These are phyloP conservation scores for Saraca asoca DNA, from an alignment of 331 rosid species.

Conservation along the genomic window DNA sequence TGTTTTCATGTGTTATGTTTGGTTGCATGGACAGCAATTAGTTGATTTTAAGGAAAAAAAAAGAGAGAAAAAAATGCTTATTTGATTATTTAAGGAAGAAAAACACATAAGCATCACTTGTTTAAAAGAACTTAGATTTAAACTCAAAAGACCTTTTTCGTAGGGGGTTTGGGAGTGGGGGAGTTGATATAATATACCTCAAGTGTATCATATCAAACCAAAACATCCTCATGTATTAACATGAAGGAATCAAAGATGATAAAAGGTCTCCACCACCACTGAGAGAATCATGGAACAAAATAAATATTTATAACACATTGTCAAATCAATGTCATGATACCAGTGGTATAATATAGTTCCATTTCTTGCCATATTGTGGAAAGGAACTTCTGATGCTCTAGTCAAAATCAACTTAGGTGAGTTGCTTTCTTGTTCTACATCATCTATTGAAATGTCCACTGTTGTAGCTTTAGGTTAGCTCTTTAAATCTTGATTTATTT, in stretches of 20 bases:
- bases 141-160: too few relatives aligned
- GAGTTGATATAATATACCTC: too few relatives aligned
- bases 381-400: conserved; percentile 48
- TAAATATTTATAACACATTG: conserved; percentile 45
- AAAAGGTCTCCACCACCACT: conserved; percentile 3
- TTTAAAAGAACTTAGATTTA: too few relatives aligned
- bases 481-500: too few relatives aligned
- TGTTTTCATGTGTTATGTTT: not conserved
- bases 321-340: conserved; percentile 31
- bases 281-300: conserved; percentile 10
- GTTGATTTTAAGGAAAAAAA: not conserved
- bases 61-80: too few relatives aligned
- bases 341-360: conserved; percentile 30
- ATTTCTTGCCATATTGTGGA: conserved; percentile 32
- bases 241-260: conserved; percentile 13
- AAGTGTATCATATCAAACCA: not conserved
- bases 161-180: too few relatives aligned
- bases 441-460: conserved; percentile 29
- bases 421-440: conserved; percentile 33
- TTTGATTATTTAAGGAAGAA: too few relatives aligned
- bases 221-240: conserved; percentile 22
- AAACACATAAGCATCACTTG: too few relatives aligned
- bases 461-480: conserved; percentile 24
- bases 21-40: not conserved
- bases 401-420: conserved; percentile 47